phyloP scores from a whole-genome alignment of 2,329 filamentous ascomycete species.

The Onygenales sp. region DNA sequence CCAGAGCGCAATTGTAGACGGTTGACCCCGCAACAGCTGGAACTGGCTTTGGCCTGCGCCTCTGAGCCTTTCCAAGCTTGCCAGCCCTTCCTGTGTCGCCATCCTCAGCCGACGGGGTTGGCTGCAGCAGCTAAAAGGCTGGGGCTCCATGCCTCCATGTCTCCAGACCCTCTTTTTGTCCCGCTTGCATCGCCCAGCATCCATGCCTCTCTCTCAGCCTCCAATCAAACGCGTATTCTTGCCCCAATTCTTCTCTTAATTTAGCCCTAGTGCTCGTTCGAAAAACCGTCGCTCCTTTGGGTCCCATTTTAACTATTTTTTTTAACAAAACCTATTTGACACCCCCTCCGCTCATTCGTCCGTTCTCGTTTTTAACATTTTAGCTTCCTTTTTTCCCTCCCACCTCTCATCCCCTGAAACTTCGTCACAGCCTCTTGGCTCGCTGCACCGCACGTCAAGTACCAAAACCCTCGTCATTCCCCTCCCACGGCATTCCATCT shows the following conservation, averaged over 20 bases:
- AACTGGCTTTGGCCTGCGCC: no score
- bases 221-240: not conserved
- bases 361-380: not conserved
- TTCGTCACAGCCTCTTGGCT: not conserved
- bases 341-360: not conserved
- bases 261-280: not conserved
- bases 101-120: no score
- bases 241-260: not conserved
- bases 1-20: no score
- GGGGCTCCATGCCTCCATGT: not conserved
- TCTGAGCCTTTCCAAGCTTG: no score
- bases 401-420: not conserved
- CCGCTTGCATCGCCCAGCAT: no score
- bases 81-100: no score
- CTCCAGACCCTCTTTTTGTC: not conserved
- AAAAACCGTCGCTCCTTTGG: not conserved
- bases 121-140: not conserved
- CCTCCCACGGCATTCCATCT: not conserved
- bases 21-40: no score
- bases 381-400: not conserved
- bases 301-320: not conserved
- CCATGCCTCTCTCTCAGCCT: not conserved
- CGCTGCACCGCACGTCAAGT: not conserved
- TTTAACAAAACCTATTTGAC: not conserved
- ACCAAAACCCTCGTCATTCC: not conserved